Evolutionary conservation across 106 monocot species (phyloP), one percentile per base, ranked within the genome.

Genomic region (Acorus calamus): DNA sequence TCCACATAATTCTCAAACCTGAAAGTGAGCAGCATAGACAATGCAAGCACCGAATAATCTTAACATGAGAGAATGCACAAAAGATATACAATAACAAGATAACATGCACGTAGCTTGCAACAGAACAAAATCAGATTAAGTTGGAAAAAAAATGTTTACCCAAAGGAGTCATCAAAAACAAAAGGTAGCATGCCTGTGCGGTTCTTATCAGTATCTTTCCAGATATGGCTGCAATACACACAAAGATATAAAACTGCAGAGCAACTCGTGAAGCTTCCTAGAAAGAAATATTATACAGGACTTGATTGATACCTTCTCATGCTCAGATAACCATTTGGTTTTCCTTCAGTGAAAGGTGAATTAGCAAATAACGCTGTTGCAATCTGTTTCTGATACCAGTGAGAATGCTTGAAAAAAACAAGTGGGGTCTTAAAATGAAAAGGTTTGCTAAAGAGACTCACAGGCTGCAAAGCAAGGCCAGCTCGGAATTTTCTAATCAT

Each of bases 361-460:
- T 98, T 98, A 57, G 96, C 96, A 83, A 91, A 98, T 69, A 98
- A 78, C 65, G 96, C 91, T 11, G 91, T 98, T 55, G 85, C 96
- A 69, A 98, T 85, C 96, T 98, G 80, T 81, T 77, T 60, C 57
- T 72, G 12, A 28, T 52, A 68, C 11, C 8, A 62, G 44, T 54
- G 4, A 64, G 47, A 49, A 73, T 65, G 56, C 47, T 52, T 9
- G 42, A 71, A 65, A 44, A n/a, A n/a, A 43, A 51, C 41, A 49
- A 9, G 46, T 56, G 28, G 28, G 0, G 28, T 28, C 28, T 28
- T 28, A 28, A 28, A 7, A 63, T 51, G 58, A 10, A 46, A 54
- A 56, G 55, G 44, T 28, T 42, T 13, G 54, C 14, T 48, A 14
- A 11, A 53, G 43, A 28, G 4, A 46, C 87, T 55, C 78, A 98